Evolutionary conservation across 2,329 filamentous ascomycete species (phyloP).

Genomic region (Venturiaceae sp.): DNA sequence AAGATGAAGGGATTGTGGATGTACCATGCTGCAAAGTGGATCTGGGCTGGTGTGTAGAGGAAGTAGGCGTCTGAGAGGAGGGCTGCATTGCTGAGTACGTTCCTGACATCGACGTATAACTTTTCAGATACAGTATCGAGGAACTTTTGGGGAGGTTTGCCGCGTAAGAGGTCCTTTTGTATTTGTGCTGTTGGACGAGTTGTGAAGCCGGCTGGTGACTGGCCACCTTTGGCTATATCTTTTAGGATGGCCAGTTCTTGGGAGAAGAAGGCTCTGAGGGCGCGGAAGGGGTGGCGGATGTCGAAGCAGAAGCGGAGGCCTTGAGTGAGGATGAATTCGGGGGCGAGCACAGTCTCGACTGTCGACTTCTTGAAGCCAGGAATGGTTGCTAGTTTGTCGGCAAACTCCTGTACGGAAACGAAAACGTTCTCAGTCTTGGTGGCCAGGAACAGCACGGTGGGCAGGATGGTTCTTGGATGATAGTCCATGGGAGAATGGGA

Average conservation of each 20-base stretch:
- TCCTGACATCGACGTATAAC: slow-evolving; percentile 45
- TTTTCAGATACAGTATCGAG: slow-evolving; percentile 9
- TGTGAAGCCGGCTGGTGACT: background rate
- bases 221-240: slow-evolving; percentile 28
- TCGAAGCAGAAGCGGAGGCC: slow-evolving; percentile 90
- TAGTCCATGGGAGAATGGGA: slow-evolving; percentile 97
- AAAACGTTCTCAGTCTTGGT: slow-evolving; percentile 87
- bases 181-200: slow-evolving; percentile 1
- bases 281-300: slow-evolving; percentile 81
- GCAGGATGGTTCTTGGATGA: slow-evolving; percentile 78
- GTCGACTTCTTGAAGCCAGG: slow-evolving; percentile 38
- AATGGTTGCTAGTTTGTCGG: slow-evolving; percentile 53
- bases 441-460: slow-evolving; percentile 85
- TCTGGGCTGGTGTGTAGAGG: slow-evolving; percentile 88
- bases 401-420: slow-evolving; percentile 56
- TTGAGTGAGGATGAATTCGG: slow-evolving; percentile 88
- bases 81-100: slow-evolving; percentile 50
- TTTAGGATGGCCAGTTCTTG: slow-evolving; percentile 59
- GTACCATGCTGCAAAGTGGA: slow-evolving; percentile 74
- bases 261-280: slow-evolving; percentile 76
- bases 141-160: background rate
- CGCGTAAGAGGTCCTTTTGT: slow-evolving; percentile 12
- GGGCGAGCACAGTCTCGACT: slow-evolving; percentile 74
- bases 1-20: slow-evolving; percentile 61
- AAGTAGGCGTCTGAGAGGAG: slow-evolving; percentile 94